A percentile compares a stretch with the other conserved stretches of the same genome.
These are phyloP conservation scores for Abelmoschus esculentus DNA, from an alignment of 345 rosid genomes.

Conservation along the genomic window DNA sequence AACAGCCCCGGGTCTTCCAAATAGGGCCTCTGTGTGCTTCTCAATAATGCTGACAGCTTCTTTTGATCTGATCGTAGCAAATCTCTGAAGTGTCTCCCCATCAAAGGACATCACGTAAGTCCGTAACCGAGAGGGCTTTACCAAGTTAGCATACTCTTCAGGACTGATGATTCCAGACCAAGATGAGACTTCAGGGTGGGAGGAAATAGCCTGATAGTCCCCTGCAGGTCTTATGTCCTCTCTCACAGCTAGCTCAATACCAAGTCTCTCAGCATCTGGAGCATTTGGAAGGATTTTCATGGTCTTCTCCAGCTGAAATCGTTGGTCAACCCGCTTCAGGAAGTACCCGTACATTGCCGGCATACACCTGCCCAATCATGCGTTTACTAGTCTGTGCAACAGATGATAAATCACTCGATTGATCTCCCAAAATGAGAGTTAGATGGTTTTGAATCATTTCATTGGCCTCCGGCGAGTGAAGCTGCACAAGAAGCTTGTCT, in stretches of 20 bases:
- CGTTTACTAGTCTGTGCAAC: too few relatives aligned
- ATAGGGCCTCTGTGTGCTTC: slow-evolving; percentile 95
- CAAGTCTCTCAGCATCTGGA: slow-evolving; percentile 24
- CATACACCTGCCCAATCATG: slow-evolving; percentile 97
- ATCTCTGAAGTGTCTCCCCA: slow-evolving; percentile 82
- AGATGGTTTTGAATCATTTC: slow-evolving; percentile 98
- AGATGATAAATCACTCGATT: slow-evolving; percentile 44
- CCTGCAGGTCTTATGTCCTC: slow-evolving; percentile 27
- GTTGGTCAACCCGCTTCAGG: slow-evolving; percentile 81
- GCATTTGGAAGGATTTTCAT: slow-evolving; percentile 71
- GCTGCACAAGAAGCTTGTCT: slow-evolving; percentile 58
- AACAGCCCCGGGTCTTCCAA: slow-evolving; percentile 78
- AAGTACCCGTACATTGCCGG: slow-evolving; percentile 98
- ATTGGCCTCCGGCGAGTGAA: slow-evolving; percentile 82
- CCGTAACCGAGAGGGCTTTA: slow-evolving; percentile 60
- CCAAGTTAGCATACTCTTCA: slow-evolving; percentile 30
- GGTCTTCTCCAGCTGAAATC: slow-evolving; percentile 94
- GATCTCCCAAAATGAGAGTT: slow-evolving; percentile 66
- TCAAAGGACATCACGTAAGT: slow-evolving; percentile 88
- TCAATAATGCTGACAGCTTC: slow-evolving; percentile 85
- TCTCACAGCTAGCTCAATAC: slow-evolving; percentile 22
- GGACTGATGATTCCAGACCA: slow-evolving; percentile 47
- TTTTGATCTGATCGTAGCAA: slow-evolving; percentile 87
- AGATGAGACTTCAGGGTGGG: slow-evolving; percentile 58
- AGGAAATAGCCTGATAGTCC: slow-evolving; percentile 26